Evolutionary conservation across 805 yeast genomes (phyloP).

Genomic region (Candida dajiaensis): DNA sequence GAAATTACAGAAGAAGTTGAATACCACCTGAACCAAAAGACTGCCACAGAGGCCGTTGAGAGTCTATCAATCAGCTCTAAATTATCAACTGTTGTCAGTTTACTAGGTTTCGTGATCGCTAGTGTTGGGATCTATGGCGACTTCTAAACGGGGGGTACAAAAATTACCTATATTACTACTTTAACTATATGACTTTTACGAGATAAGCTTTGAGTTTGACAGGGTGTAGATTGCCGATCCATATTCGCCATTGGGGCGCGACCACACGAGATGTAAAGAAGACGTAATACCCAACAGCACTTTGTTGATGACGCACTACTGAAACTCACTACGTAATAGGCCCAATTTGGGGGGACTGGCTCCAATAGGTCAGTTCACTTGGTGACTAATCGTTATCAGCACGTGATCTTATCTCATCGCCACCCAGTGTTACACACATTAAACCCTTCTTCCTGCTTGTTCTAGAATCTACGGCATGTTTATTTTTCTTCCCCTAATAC

Average conservation of each 20-base stretch:
- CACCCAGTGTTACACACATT: too few species aligned
- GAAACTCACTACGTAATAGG: too few species aligned
- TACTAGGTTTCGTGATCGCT: constrained; percentile 42
- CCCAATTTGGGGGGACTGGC: too few species aligned
- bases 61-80: constrained; percentile 32
- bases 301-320: too few species aligned
- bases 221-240: neutral
- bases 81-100: constrained; percentile 36
- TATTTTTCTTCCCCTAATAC: too few species aligned
- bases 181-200: neutral
- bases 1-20: constrained; percentile 36
- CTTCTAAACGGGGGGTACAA: constrained; percentile 12
- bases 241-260: neutral
- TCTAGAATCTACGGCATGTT: too few species aligned
- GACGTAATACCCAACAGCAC: too few species aligned
- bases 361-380: too few species aligned
- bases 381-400: neutral
- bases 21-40: constrained; percentile 34
- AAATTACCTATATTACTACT: too few species aligned
- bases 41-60: constrained; percentile 27
- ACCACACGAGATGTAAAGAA: too few species aligned
- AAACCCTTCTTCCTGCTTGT: too few species aligned
- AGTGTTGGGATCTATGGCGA: constrained; percentile 58
- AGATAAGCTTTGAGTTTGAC: neutral
- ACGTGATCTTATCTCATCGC: neutral